A percentile compares a stretch with the other conserved stretches of the same genome.
These are phyloP conservation scores for Cystobasidium onofrii DNA, from an alignment of 768 basidiomycete genomes.

Conservation along the genomic window DNA sequence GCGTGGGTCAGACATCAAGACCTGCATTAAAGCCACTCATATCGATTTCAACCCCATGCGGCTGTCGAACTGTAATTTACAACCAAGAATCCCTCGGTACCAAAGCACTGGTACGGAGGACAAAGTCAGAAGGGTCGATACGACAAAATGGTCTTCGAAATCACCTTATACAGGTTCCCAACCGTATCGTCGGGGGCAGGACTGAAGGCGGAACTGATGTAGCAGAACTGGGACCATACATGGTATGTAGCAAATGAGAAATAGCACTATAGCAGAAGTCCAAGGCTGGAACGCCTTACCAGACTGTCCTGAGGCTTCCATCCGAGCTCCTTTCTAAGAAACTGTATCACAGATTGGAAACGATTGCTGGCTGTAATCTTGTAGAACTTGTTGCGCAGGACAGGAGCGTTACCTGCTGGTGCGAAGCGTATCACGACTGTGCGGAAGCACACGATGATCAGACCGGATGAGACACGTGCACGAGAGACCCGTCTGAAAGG, in stretches of 20 bases:
- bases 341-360: conserved; percentile 91
- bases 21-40: too few relatives aligned
- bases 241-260: not conserved
- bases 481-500: not conserved
- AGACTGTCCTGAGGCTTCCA: conserved; percentile 79
- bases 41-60: conserved; percentile 30
- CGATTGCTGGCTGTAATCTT: conserved; percentile 90
- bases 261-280: not conserved
- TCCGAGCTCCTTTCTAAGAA: conserved; percentile 76
- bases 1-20: too few relatives aligned
- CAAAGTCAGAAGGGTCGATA: not conserved
- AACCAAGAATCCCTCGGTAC: conserved; percentile 78
- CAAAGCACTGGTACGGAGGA: conserved; percentile 61
- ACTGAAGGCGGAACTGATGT: conserved; percentile 68
- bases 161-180: conserved; percentile 65
- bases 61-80: conserved; percentile 62
- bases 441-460: not conserved
- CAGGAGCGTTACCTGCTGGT: conserved; percentile 92
- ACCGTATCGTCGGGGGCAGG: conserved; percentile 77
- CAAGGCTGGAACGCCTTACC: conserved; percentile 50
- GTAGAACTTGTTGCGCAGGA: conserved; percentile 98
- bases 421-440: conserved; percentile 94
- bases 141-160: conserved; percentile 18
- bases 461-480: not conserved
- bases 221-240: conserved; percentile 45